Percentiles rank a stretch among this genome's conserved stretches.
Conservation (phyloP, 2,329 filamentous ascomycete species). For the Hymenotorrendiella dingleyae region DNA sequence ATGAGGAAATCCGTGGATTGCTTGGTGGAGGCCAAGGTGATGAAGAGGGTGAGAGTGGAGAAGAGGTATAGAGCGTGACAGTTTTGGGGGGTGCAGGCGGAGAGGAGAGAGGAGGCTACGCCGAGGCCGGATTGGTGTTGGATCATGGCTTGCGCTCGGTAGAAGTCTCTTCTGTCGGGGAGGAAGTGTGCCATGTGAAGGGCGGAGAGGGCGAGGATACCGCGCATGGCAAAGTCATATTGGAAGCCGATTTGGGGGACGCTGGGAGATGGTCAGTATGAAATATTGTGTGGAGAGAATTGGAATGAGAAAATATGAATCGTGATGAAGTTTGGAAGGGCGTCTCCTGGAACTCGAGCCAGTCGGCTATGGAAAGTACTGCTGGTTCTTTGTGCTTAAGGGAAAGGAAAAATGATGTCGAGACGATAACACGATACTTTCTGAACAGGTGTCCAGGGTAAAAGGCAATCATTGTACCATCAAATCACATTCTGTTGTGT, state of each 20-base stretch:
- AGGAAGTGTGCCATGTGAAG: constrained; percentile 41
- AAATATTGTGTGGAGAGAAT: too few species aligned
- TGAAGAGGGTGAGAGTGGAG: constrained; percentile 33
- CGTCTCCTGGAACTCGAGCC: too few species aligned
- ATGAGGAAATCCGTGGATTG: constrained; percentile 33
- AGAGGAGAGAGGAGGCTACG: constrained; percentile 31
- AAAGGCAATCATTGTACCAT: too few species aligned
- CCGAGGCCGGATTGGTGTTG: constrained; percentile 32
- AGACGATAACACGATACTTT: too few species aligned
- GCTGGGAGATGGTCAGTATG: too few species aligned
- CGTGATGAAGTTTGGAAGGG: too few species aligned
- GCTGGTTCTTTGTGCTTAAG: too few species aligned
- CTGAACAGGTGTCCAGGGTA: too few species aligned
- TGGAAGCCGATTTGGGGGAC: constrained; percentile 41
- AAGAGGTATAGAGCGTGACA: constrained; percentile 35
- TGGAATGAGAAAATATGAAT: too few species aligned
- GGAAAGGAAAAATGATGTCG: too few species aligned
- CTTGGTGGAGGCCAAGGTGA: constrained; percentile 33
- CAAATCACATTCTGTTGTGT: too few species aligned
- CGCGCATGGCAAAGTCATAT: constrained; percentile 42
- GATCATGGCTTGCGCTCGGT: constrained; percentile 33
- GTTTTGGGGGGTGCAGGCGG: constrained; percentile 31
- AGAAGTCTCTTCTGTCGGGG: constrained; percentile 34
- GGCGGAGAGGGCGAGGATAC: constrained; percentile 43
- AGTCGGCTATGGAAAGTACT: too few species aligned